Percentiles rank a stretch among this genome's conserved stretches.
These are phyloP conservation scores for Bruguiera hainesii DNA, from an alignment of 441 rosid species.

Conservation along the genomic window DNA sequence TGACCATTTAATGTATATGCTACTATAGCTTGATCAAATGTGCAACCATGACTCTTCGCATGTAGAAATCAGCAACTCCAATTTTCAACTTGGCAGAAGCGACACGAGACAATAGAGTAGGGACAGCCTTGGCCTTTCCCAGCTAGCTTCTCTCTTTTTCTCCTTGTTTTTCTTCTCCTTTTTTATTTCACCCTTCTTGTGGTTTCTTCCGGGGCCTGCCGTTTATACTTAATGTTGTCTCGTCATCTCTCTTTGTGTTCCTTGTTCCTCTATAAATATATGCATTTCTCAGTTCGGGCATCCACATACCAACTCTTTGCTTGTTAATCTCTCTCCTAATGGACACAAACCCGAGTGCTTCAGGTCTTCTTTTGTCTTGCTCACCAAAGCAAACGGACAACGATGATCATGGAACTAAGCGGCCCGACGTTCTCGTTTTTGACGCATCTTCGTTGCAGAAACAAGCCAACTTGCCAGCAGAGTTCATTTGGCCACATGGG, in stretches of 20 bases:
- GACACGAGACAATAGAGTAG: too few species aligned
- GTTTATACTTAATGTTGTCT: not conserved
- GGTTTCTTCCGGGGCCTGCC: too few species aligned
- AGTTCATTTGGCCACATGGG: conserved; percentile 59
- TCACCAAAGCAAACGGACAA: not conserved
- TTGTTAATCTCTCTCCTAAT: conserved; percentile 24
- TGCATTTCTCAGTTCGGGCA: too few species aligned
- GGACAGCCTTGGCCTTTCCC: conserved; percentile 22
- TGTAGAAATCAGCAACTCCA: too few species aligned
- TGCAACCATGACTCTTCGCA: too few species aligned
- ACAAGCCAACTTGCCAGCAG: conserved; percentile 41
- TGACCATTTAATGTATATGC: too few species aligned
- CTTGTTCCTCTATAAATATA: too few species aligned
- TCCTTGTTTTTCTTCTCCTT: not conserved
- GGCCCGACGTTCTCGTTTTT: conserved; percentile 7
- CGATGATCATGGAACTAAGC: conserved; percentile 16
- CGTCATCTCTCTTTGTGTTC: too few species aligned
- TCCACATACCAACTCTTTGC: not conserved
- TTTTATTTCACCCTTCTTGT: too few species aligned
- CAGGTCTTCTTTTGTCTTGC: conserved; percentile 32
- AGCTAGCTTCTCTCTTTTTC: not conserved
- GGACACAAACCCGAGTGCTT: conserved; percentile 25
- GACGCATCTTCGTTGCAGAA: conserved; percentile 29
- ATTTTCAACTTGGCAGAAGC: too few species aligned
- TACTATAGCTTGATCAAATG: too few species aligned